Base-by-base conservation (phyloP, 352 stramenopile species). In the Thalassiosira mediterranea region DNA sequence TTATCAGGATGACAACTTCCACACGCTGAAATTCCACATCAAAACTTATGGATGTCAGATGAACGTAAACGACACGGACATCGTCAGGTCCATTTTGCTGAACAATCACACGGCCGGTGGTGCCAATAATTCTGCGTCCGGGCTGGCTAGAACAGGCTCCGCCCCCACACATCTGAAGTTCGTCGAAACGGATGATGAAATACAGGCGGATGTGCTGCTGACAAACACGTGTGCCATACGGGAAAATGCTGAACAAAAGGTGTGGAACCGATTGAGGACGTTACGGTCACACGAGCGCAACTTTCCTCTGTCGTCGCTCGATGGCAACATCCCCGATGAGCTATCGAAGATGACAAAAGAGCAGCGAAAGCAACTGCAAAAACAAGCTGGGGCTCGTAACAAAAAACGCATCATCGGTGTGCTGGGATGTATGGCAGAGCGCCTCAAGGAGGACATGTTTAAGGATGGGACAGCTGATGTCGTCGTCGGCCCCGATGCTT, bases 21-120 rank as follows among this genome's bases (percentile, higher is more conserved):
- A 64, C 5, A 64, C 62, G 15, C 8, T 59, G 8, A 71, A 72
- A 48, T 91, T 91, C 76, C 83, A 90, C 60, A 70, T 97, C 28
- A 93, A 97, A 87, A 99, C 96, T 10, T 99, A 99, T 87, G 97
- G 97, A 5, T 99, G 97, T 90, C 96, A 99, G 90, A 99, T 99
- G 97, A 99, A 99, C 87, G 95, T 97, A 52, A 95, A 94, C 64
- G 97, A 99, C 88, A 97, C 93, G 54, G 97, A 99, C 77, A 98
- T 99, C 84, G 96, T 99, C 44, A 91, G 94, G 15, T 90, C 94
- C 31, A 95, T 99, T 34, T 84, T 99, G 25, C 70, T 97, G 1
- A 70, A 88, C 54, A 42, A 76, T 37, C 83, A 84, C 29, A 65
- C 7, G 29, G 17, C 32, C 11, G 31, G 7, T 21, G 4, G 2